phyloP scores from a whole-genome alignment of 192 early-diverging fungal species.

The Chytriomyces sp. region DNA sequence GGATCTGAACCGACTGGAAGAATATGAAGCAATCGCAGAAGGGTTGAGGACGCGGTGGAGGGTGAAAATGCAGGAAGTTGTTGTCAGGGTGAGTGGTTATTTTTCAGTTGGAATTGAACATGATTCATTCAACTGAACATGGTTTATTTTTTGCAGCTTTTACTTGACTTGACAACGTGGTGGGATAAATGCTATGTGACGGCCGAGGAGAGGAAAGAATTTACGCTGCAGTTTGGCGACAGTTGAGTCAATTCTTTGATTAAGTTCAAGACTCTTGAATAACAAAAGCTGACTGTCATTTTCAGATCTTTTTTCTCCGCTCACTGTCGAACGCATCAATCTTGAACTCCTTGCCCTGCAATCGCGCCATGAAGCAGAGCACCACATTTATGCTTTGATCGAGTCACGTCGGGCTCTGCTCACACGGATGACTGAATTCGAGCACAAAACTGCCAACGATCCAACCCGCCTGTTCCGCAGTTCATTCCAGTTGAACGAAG shows the following conservation, averaged over 20 bases:
- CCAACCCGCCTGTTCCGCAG: slow-evolving; percentile 72
- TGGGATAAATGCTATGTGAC: slow-evolving; percentile 46
- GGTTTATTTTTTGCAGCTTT: slow-evolving; percentile 25
- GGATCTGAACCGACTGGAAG: slow-evolving; percentile 36
- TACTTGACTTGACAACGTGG: slow-evolving; percentile 30
- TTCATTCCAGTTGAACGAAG: slow-evolving; percentile 82
- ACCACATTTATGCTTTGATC: slow-evolving; percentile 38
- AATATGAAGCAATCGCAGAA: slow-evolving; percentile 41
- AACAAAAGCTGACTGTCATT: not conserved
- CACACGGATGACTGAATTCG: slow-evolving; percentile 77
- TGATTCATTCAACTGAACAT: not conserved
- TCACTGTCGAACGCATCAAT: slow-evolving; percentile 37
- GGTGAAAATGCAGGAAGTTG: slow-evolving; percentile 42
- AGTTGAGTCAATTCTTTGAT: slow-evolving; percentile 20
- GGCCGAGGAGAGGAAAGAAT: slow-evolving; percentile 25
- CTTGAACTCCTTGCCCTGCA: slow-evolving; percentile 36
- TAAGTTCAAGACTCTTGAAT: not conserved
- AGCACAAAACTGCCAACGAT: slow-evolving; percentile 70
- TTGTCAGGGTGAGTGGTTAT: slow-evolving; percentile 29
- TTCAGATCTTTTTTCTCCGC: slow-evolving; percentile 47
- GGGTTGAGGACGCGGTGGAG: slow-evolving; percentile 41
- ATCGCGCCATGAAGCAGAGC: slow-evolving; percentile 26
- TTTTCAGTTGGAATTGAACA: not conserved
- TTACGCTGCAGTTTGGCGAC: slow-evolving; percentile 29
- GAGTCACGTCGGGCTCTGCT: slow-evolving; percentile 39